Percentiles rank a stretch among this genome's conserved stretches.
Conservation (phyloP, 805 yeast genomes). For the Candida insectalens region DNA sequence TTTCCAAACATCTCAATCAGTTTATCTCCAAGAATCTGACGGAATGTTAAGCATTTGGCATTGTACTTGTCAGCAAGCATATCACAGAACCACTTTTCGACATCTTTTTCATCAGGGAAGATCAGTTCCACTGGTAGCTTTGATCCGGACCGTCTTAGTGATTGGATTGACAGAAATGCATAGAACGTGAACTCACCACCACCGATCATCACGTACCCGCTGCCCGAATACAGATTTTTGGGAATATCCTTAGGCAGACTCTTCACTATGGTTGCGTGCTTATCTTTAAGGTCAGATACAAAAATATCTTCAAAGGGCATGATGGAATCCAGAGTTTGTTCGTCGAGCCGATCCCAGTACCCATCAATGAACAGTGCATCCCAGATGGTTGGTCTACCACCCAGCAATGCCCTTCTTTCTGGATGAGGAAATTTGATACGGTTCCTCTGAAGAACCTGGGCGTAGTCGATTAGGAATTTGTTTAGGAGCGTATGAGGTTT, state of each 20-base stretch:
- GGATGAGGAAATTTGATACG: slow-evolving; percentile 9
- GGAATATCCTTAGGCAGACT: slow-evolving; percentile 32
- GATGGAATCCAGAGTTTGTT: slow-evolving; percentile 2
- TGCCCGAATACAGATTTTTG: slow-evolving; percentile 15
- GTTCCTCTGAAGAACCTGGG: slow-evolving; percentile 6
- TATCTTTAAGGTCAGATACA: slow-evolving; percentile 30
- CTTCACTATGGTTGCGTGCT: slow-evolving; percentile 37
- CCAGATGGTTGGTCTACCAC: slow-evolving; percentile 17
- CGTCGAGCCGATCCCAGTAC: slow-evolving; percentile 7
- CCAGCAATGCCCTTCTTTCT: slow-evolving; percentile 8
- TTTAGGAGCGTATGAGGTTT: slow-evolving; percentile 1
- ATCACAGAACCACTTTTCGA: slow-evolving; percentile 21
- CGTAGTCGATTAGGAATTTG: slow-evolving; percentile 8
- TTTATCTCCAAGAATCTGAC: slow-evolving; percentile 24
- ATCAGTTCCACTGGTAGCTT: slow-evolving; percentile 24
- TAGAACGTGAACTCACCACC: slow-evolving; percentile 36
- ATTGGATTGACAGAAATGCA: slow-evolving; percentile 28
- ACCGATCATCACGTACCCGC: slow-evolving; percentile 31
- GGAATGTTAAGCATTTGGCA: slow-evolving; percentile 32
- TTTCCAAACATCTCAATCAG: slow-evolving; percentile 11
- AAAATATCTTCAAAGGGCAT: slow-evolving; percentile 29
- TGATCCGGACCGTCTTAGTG: slow-evolving; percentile 33
- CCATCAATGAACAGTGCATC: slow-evolving; percentile 11
- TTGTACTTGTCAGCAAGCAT: slow-evolving; percentile 27
- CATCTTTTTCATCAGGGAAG: slow-evolving; percentile 8